Conservation (phyloP, 2,329 filamentous ascomycete genomes). For the Scedosporium boydii region DNA sequence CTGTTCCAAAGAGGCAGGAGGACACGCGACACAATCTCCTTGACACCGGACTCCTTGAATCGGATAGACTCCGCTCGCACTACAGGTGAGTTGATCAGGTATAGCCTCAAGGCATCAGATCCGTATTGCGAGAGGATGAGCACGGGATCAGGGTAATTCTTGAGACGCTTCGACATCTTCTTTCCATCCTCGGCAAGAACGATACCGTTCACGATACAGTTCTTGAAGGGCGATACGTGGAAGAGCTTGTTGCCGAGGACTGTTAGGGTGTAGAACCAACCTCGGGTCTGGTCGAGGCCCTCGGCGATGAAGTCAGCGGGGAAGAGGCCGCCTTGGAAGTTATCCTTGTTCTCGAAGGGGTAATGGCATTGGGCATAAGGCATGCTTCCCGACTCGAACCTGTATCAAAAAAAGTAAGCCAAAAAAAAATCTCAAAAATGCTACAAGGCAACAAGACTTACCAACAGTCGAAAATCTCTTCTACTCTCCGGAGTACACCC, state of each 20-base stretch:
- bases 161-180: conserved; percentile 20
- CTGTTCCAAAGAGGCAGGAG: conserved; percentile 19
- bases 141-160: conserved; percentile 17
- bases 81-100: conserved; percentile 19
- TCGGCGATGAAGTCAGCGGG: conserved; percentile 19
- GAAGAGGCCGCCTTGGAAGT: conserved; percentile 13
- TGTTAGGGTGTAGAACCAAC: conserved; percentile 19
- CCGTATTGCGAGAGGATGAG: conserved; percentile 15
- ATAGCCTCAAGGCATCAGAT: conserved; percentile 17
- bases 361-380: conserved; percentile 17
- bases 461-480: conserved; percentile 20
- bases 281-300: conserved; percentile 18
- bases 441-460: conserved; percentile 8
- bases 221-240: conserved; percentile 16
- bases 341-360: conserved; percentile 16
- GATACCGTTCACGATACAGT: conserved; percentile 18
- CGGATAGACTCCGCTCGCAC: conserved; percentile 16
- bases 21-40: conserved; percentile 15
- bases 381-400: conserved; percentile 18
- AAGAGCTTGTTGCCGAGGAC: conserved; percentile 18
- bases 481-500: conserved; percentile 14
- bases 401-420: not conserved
- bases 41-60: conserved; percentile 17
- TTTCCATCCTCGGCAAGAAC: conserved; percentile 19
- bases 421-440: not conserved